A percentile compares a stretch with the other conserved stretches of the same genome.
These are phyloP conservation scores for Colletotrichum spaethianum DNA, from an alignment of 2,329 filamentous ascomycete genomes.

Conservation along the genomic window DNA sequence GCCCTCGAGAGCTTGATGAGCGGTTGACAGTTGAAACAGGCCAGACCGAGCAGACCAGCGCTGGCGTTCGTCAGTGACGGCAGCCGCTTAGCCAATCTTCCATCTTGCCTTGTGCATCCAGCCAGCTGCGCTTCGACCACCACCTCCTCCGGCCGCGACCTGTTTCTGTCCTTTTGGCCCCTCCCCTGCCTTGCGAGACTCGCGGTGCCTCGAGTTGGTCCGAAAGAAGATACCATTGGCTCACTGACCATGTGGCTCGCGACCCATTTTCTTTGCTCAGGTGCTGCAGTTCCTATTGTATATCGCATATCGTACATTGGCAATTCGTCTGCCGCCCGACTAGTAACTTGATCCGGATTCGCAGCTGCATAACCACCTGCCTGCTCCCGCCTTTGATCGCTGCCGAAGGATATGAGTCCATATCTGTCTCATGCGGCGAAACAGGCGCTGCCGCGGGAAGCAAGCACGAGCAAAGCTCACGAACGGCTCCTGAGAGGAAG, in stretches of 20 bases:
- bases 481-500: conserved; percentile 23
- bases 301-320: background rate
- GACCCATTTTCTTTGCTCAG: background rate
- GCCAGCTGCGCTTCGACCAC: conserved; percentile 28
- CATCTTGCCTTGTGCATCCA: conserved; percentile 17
- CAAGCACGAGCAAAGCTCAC: conserved; percentile 8
- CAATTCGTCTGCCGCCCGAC: background rate
- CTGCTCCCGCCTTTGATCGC: background rate
- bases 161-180: conserved; percentile 9
- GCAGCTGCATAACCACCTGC: background rate
- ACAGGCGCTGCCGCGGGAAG: conserved; percentile 14
- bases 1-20: conserved; percentile 14
- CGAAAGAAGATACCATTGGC: conserved; percentile 23
- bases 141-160: conserved; percentile 18
- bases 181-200: conserved; percentile 31
- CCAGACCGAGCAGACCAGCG: conserved; percentile 24
- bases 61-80: conserved; percentile 17
- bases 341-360: background rate
- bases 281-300: conserved; percentile 2
- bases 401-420: background rate
- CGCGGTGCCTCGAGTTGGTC: conserved; percentile 36
- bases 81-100: conserved; percentile 21
- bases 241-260: conserved; percentile 15
- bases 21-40: conserved; percentile 37
- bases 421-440: conserved; percentile 22